These are phyloP conservation scores for Candida tetrigidarum DNA, from an alignment of 1,139 yeast species.

Conservation along the genomic window DNA sequence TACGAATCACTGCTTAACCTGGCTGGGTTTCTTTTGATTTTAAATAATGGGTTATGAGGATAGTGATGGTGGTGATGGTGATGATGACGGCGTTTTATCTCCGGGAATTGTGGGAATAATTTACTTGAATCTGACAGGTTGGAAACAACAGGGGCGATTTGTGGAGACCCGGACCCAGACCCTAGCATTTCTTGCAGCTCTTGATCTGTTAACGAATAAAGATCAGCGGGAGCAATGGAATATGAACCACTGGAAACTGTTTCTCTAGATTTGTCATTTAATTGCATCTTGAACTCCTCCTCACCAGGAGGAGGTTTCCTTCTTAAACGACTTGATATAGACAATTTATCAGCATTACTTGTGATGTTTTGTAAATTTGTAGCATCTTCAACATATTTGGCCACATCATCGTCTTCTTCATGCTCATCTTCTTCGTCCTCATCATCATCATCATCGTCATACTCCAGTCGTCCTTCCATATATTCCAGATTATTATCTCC, in stretches of 20 bases:
- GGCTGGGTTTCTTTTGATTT: slow-evolving; percentile 19
- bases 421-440: slow-evolving; percentile 2
- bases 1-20: slow-evolving; percentile 20
- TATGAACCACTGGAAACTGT: slow-evolving; percentile 22
- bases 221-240: slow-evolving; percentile 12
- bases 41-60: slow-evolving; percentile 17
- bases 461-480: slow-evolving; percentile 7
- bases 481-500: slow-evolving; percentile 4
- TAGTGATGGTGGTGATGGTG: slow-evolving; percentile 9
- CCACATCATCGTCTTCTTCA: slow-evolving; percentile 3
- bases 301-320: slow-evolving; percentile 34
- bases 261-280: slow-evolving; percentile 14
- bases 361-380: not conserved
- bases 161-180: slow-evolving; percentile 10
- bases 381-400: not conserved
- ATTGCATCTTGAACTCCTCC: slow-evolving; percentile 13
- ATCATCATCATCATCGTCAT: not conserved
- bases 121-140: not conserved
- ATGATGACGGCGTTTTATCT: slow-evolving; percentile 17
- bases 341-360: slow-evolving; percentile 4
- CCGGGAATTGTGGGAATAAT: slow-evolving; percentile 35
- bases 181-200: slow-evolving; percentile 13
- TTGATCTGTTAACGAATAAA: slow-evolving; percentile 18
- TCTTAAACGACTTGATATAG: slow-evolving; percentile 18
- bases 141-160: not conserved